These are phyloP conservation scores for Naegleria gruberi DNA, from an alignment of 208 protist species.

Conservation along the genomic window DNA sequence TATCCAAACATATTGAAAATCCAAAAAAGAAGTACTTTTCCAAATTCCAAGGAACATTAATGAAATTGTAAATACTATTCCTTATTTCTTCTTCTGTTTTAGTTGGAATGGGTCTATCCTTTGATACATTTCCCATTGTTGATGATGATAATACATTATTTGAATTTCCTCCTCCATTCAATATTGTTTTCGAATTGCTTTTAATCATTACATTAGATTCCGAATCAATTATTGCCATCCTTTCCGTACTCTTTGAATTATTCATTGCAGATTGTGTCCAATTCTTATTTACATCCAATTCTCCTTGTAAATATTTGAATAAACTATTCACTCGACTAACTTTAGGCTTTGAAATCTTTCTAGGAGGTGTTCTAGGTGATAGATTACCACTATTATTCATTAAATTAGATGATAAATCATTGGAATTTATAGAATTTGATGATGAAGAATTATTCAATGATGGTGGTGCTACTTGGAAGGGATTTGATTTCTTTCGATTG, in stretches of 20 bases:
- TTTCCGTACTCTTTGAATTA: background rate
- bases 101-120: too few species aligned
- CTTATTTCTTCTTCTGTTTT: background rate
- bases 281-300: background rate
- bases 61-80: background rate
- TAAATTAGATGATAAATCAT: background rate
- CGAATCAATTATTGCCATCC: too few species aligned
- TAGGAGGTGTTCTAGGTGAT: background rate
- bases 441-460: too few species aligned
- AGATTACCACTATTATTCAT: background rate
- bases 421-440: too few species aligned
- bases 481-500: too few species aligned
- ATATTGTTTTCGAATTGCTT: background rate
- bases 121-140: background rate
- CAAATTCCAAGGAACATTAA: background rate
- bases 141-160: background rate
- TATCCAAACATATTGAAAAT: conserved; percentile 48
- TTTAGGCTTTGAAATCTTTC: background rate
- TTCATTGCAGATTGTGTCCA: background rate
- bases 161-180: background rate
- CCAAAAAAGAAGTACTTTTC: conserved; percentile 37
- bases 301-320: background rate
- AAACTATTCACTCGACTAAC: background rate
- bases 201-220: background rate
- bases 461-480: too few species aligned